Evolutionary conservation across 2,329 filamentous ascomycete species (phyloP), one percentile per base, ranked within the genome.

Genomic region (Botrytis medusae): DNA sequence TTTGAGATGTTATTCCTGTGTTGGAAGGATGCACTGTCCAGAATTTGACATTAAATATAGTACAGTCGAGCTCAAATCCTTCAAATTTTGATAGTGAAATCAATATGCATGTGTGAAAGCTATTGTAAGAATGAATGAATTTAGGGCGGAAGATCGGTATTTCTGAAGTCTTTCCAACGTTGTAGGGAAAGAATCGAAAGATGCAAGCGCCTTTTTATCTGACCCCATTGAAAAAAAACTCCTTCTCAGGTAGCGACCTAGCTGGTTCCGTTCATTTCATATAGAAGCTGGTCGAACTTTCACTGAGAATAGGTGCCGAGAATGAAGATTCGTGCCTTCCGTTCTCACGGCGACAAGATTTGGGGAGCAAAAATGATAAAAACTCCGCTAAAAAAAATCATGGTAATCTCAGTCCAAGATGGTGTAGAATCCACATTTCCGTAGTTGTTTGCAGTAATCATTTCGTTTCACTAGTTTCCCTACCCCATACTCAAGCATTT

Each of bases 401-500:
- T 32, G 10, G 1, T 29, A 18, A 54, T 40, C 18, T 42, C 25
- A n/a, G 29, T 29, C 34, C 34, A 29, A 10, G n/a, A 20, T 29
- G 9, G 1, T 7, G 18, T 42, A 37, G 34, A 51, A 29, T 42
- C 2, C 34, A 14, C 3, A 29, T 8, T 29, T 42, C 48, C 34
- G 32, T 29, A 32, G 1, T 42, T 25, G 10, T 42, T 54, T 14
- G 18, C 1, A 29, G 2, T 4, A 8, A n/a, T 29, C 18, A 32
- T 34, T n/a, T 68, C 10, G 22, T n/a, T 63, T 40, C 29, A 54
- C 29, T 32, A 34, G 9, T 42, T 22, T 60, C 59, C 37, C 40
- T 71, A 51, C 16, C 69, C 57, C 59, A 63, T 46, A 25, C 25
- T 48, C 65, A 69, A 57, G 18, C 65, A 72, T n/a, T n/a, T 69